Base-by-base conservation (phyloP, 495 filamentous ascomycete genomes). In the Oleoguttula mirabilis region DNA sequence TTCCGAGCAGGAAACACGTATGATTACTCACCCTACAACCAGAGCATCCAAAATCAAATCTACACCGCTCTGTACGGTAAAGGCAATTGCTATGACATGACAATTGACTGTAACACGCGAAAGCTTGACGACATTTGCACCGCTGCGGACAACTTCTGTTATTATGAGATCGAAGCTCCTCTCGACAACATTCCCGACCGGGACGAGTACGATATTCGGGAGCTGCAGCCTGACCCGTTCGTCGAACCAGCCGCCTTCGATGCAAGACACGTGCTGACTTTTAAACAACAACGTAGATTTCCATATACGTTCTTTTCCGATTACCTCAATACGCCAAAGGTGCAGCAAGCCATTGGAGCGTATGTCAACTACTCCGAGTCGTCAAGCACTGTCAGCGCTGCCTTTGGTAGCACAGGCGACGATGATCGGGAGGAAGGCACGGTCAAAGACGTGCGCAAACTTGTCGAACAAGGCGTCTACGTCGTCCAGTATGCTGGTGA, bases 171-270 rank as follows among this genome's bases (percentile, higher is more conserved):
- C 4, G 73, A 78, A 45, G 54, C 33, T 5, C 49, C 73, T 10
- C 73, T 70, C 40, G 73, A 77, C 47, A 54, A 54, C 23, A 66
- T 72, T 49, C 59, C 66, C 0, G 63, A 62, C 0, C 62, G 75
- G 14, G 72, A 75, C 50, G 74, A 78, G 54, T 77, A 77, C 49
- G 76, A 80, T 47, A 58, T 77, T 52, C 69, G 75, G 10, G 68
- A 76, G 39, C 55, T 76, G 12, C 60, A 38, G 0, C 66, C 68
- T 0, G 76, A 79, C 52, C 75, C 75, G 4, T 79, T 77, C 59
- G 33, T 17, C n/a, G n/a, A n/a, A n/a, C n/a, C n/a, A n/a, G n/a
- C n/a, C n/a, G n/a, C n/a, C n/a, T n/a, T n/a, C n/a, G n/a, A n/a
- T n/a, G n/a, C n/a, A n/a, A n/a, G n/a, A n/a, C n/a, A n/a, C n/a